Evolutionary conservation across 768 basidiomycete genomes (phyloP).

Genomic region (Tylopilus rubrobrunneus): DNA sequence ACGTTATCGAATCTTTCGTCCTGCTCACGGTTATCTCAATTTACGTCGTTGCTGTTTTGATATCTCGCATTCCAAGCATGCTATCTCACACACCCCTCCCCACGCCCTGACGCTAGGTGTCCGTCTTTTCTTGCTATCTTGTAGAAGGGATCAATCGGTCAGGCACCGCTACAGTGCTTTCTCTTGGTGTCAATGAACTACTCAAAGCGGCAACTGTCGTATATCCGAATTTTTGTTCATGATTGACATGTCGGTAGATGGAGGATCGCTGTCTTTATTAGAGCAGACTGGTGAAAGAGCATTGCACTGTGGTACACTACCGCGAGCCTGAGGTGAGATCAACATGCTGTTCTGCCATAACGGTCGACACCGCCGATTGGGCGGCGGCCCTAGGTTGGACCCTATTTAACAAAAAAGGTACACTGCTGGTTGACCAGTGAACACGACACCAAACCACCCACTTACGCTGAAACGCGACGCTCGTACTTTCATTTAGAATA

Average conservation of each 20-base stretch:
- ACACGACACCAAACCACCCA: not conserved
- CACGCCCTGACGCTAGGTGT: not conserved
- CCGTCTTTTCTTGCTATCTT: constrained; percentile 6
- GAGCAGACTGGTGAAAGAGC: not conserved
- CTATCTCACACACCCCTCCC: constrained; percentile 7
- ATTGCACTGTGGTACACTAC: too few relatives aligned
- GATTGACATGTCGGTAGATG: constrained; percentile 4
- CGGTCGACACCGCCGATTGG: not conserved
- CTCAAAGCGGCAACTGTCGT: constrained; percentile 2
- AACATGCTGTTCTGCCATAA: too few relatives aligned
- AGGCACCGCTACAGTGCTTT: constrained; percentile 5
- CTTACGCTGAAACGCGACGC: not conserved
- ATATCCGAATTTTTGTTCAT: constrained; percentile 11
- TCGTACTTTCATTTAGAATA: not conserved
- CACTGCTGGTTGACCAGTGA: too few relatives aligned
- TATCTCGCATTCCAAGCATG: constrained; percentile 21
- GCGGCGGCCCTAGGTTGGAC: not conserved
- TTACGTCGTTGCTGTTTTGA: constrained; percentile 27
- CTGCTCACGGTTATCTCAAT: constrained; percentile 20
- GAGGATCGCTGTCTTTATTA: not conserved
- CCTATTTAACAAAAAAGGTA: not conserved
- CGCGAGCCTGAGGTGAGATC: too few relatives aligned
- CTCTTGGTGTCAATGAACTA: not conserved
- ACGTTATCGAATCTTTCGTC: not conserved
- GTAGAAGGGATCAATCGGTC: constrained; percentile 9